These are phyloP conservation scores for Penicillium pulvis DNA, from an alignment of 495 filamentous ascomycete species.

Conservation along the genomic window DNA sequence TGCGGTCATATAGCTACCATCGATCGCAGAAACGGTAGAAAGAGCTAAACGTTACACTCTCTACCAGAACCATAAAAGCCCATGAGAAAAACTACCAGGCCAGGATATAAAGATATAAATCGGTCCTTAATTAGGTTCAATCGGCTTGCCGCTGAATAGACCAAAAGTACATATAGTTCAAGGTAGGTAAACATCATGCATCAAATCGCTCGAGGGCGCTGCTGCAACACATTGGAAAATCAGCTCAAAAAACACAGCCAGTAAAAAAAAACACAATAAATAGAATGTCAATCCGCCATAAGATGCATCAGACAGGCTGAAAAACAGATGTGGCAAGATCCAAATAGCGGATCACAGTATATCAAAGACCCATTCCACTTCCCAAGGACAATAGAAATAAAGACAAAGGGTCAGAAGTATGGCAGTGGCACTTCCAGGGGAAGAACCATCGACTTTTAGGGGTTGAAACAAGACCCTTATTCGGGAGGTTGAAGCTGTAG, in stretches of 20 bases:
- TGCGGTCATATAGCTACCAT: background rate
- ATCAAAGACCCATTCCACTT: conserved; percentile 3
- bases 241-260: conserved; percentile 10
- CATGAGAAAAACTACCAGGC: background rate
- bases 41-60: too few relatives aligned
- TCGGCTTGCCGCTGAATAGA: conserved; percentile 13
- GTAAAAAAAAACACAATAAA: conserved; percentile 12
- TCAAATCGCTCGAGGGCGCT: conserved; percentile 16
- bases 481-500: conserved; percentile 13
- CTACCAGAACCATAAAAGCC: background rate
- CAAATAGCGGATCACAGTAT: conserved; percentile 11
- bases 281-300: conserved; percentile 21
- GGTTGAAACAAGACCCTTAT: conserved; percentile 6
- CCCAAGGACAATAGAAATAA: background rate
- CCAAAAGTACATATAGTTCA: conserved; percentile 18
- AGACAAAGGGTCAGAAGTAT: conserved; percentile 1
- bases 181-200: conserved; percentile 20
- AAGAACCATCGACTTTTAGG: conserved; percentile 13
- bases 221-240: conserved; percentile 13
- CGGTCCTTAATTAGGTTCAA: background rate
- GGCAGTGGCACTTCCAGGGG: background rate
- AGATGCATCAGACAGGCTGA: conserved; percentile 26
- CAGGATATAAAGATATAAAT: background rate
- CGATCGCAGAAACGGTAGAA: background rate
- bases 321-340: conserved; percentile 12